Conservation (phyloP, 768 basidiomycete species). For the Vararia minispora region DNA sequence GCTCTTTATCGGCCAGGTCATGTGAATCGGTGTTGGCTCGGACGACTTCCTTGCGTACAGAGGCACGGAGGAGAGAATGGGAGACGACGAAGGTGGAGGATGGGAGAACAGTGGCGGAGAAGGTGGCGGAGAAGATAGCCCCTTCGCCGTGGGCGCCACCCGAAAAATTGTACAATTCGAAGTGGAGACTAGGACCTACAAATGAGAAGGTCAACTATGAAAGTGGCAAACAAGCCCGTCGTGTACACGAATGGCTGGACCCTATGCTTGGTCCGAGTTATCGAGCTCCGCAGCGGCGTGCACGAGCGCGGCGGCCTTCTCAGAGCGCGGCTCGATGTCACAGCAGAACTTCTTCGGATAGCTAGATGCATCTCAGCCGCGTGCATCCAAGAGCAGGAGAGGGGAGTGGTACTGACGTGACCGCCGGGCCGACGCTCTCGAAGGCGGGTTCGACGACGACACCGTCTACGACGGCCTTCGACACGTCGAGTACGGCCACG, state of each 20-base stretch:
- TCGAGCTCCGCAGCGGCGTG: no score
- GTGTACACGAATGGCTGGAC: no score
- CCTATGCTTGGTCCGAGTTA: no score
- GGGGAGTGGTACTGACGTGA: slow-evolving; percentile 12
- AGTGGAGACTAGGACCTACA: no score
- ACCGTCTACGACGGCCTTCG: slow-evolving; percentile 18
- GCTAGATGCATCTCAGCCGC: background rate
- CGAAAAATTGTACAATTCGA: no score
- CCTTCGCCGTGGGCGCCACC: no score
- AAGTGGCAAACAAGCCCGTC: no score
- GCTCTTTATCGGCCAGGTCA: slow-evolving; percentile 22
- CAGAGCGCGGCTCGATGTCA: slow-evolving; percentile 20
- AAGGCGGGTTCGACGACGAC: slow-evolving; percentile 16
- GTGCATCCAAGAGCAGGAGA: background rate
- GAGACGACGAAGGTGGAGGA: slow-evolving; percentile 5
- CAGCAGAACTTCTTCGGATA: slow-evolving; percentile 11
- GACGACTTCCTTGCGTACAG: slow-evolving; percentile 20
- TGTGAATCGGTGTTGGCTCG: slow-evolving; percentile 26
- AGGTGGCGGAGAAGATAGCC: no score
- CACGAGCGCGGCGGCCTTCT: slow-evolving; percentile 18
- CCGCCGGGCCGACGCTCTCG: slow-evolving; percentile 16
- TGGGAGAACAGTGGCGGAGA: no score
- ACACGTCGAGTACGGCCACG: slow-evolving; percentile 21
- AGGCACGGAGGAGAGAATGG: slow-evolving; percentile 11
- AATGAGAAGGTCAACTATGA: no score